Evolutionary conservation across 805 yeast genomes (phyloP).

Genomic region (Saccharomyces jurei): DNA sequence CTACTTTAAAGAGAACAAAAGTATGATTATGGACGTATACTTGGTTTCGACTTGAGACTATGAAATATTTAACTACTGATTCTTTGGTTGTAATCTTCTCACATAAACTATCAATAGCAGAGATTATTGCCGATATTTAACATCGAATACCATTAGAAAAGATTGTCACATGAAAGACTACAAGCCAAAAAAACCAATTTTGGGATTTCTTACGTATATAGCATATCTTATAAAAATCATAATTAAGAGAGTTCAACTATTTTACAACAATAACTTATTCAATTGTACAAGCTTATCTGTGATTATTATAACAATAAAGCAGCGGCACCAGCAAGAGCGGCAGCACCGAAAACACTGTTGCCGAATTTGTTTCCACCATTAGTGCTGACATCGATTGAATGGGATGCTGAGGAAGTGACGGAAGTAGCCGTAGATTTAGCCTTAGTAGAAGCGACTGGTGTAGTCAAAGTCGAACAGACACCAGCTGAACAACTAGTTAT

Average conservation of each 20-base stretch:
- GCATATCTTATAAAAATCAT: background rate
- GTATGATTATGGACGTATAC: too few species aligned
- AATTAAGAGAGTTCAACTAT: background rate
- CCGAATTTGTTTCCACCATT: background rate
- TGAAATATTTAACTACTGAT: too few species aligned
- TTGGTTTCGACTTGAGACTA: background rate
- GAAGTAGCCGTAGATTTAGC: background rate
- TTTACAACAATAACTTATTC: background rate
- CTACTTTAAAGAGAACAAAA: too few species aligned
- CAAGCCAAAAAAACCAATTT: background rate
- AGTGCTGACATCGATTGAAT: background rate
- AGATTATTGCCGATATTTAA: background rate
- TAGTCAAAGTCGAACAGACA: background rate
- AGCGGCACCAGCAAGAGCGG: background rate
- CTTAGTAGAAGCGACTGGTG: background rate
- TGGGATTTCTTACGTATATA: background rate
- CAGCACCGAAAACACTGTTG: background rate
- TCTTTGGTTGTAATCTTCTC: too few species aligned
- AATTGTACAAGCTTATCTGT: background rate
- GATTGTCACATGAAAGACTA: background rate
- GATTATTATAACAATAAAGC: background rate
- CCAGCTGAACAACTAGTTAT: background rate
- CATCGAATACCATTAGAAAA: background rate
- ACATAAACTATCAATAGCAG: too few species aligned
- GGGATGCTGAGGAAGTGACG: background rate